Evolutionary conservation across 306 rosid genomes (phyloP).

Genomic region (Fragaria ananassa): DNA sequence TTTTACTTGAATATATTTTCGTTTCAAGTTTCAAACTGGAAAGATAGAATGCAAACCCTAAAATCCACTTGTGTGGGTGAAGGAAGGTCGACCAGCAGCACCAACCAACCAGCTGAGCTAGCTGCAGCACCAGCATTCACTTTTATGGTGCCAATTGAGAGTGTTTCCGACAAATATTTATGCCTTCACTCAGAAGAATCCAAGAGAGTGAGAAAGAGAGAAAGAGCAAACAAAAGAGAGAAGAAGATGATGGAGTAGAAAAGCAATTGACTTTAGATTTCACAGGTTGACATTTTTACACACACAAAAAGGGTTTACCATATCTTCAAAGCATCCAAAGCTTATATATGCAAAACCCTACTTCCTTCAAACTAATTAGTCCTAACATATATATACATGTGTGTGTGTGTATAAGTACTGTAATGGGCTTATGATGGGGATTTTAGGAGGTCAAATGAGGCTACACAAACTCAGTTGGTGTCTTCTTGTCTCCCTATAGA

Average conservation of each 20-base stretch:
- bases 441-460: constrained; percentile 52
- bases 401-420: no score
- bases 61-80: constrained; percentile 36
- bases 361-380: constrained; percentile 15
- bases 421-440: constrained; percentile 42
- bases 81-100: constrained; percentile 41
- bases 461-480: constrained; percentile 71
- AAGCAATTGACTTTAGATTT: constrained; percentile 20
- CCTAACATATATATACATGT: neutral
- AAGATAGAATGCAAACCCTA: constrained; percentile 27
- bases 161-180: constrained; percentile 76
- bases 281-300: constrained; percentile 79
- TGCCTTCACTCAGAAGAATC: constrained; percentile 82
- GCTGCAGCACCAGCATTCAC: constrained; percentile 4
- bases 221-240: constrained; percentile 10
- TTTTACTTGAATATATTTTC: neutral
- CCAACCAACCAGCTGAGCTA: constrained; percentile 34
- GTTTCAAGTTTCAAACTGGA: constrained; percentile 17
- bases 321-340: constrained; percentile 76
- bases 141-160: constrained; percentile 57
- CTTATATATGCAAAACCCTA: constrained; percentile 31
- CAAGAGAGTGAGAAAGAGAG: constrained; percentile 36
- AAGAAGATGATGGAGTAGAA: constrained; percentile 13
- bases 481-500: constrained; percentile 68
- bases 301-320: constrained; percentile 24